Evolutionary conservation across 2,329 filamentous ascomycete species (phyloP).

Genomic region (Fusarium anthophilum): DNA sequence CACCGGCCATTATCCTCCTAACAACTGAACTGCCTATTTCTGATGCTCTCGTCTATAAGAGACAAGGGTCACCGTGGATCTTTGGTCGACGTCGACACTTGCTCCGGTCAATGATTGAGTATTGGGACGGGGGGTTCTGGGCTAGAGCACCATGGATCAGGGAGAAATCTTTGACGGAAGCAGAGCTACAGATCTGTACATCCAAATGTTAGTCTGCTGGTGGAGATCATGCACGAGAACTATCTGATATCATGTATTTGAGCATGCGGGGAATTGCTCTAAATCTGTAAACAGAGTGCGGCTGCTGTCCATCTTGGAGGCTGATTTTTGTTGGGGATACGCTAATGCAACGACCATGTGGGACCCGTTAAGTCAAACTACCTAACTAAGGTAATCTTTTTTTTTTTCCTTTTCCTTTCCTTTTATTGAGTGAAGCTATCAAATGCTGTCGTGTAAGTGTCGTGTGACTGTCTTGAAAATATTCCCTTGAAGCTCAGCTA

Average conservation of each 20-base stretch:
- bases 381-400: not conserved
- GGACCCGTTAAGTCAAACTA: slow-evolving; percentile 16
- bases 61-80: slow-evolving; percentile 27
- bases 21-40: slow-evolving; percentile 26
- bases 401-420: not conserved
- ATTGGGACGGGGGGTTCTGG: slow-evolving; percentile 18
- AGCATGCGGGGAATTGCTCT: slow-evolving; percentile 25
- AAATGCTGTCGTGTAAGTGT: slow-evolving; percentile 17
- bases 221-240: not conserved
- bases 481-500: not conserved
- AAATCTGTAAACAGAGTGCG: slow-evolving; percentile 34
- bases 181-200: not conserved
- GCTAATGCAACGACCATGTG: slow-evolving; percentile 41
- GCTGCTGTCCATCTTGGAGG: slow-evolving; percentile 14
- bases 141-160: slow-evolving; percentile 9
- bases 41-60: slow-evolving; percentile 10
- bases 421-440: slow-evolving; percentile 5
- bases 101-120: slow-evolving; percentile 11
- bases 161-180: not conserved
- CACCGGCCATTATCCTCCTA: slow-evolving; percentile 1
- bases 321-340: slow-evolving; percentile 44
- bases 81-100: slow-evolving; percentile 31
- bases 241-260: not conserved
- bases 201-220: not conserved
- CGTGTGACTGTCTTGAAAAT: slow-evolving; percentile 1